Conservation (phyloP, 148 eudicot species). For the Spergularia bocconei region DNA sequence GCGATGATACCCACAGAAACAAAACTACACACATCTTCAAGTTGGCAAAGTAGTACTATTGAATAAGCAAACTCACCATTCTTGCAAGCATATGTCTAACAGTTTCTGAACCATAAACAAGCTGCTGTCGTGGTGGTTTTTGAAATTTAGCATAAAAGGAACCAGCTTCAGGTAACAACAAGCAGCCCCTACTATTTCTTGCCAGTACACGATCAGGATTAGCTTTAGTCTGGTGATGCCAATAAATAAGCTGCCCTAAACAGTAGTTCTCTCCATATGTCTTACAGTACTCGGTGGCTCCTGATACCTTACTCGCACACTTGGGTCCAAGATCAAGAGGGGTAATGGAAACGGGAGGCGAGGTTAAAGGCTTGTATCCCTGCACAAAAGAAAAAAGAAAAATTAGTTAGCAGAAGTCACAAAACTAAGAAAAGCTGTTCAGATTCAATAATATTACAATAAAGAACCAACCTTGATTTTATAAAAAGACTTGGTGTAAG, state of each 20-base stretch:
- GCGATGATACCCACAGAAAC: not conserved
- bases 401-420: not conserved
- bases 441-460: not conserved
- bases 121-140: slow-evolving; percentile 67
- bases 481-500: slow-evolving; percentile 75
- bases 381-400: slow-evolving; percentile 29
- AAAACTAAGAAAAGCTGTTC: slow-evolving; percentile 5
- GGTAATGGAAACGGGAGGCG: slow-evolving; percentile 84
- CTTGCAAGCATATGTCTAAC: slow-evolving; percentile 71
- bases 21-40: not conserved
- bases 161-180: slow-evolving; percentile 75
- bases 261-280: slow-evolving; percentile 88
- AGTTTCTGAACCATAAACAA: slow-evolving; percentile 76
- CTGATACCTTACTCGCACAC: slow-evolving; percentile 68
- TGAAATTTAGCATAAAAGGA: slow-evolving; percentile 88
- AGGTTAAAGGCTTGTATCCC: slow-evolving; percentile 77
- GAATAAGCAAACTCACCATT: slow-evolving; percentile 56
- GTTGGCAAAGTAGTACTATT: not conserved
- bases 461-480: slow-evolving; percentile 60
- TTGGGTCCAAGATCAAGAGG: slow-evolving; percentile 98
- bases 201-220: slow-evolving; percentile 74
- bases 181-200: slow-evolving; percentile 80
- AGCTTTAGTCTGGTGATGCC: slow-evolving; percentile 76
- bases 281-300: slow-evolving; percentile 76
- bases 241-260: slow-evolving; percentile 86